Percentiles rank a stretch among this genome's conserved stretches.
phyloP scores from a whole-genome alignment of 257 asterid species.

The Primulina tabacum region DNA sequence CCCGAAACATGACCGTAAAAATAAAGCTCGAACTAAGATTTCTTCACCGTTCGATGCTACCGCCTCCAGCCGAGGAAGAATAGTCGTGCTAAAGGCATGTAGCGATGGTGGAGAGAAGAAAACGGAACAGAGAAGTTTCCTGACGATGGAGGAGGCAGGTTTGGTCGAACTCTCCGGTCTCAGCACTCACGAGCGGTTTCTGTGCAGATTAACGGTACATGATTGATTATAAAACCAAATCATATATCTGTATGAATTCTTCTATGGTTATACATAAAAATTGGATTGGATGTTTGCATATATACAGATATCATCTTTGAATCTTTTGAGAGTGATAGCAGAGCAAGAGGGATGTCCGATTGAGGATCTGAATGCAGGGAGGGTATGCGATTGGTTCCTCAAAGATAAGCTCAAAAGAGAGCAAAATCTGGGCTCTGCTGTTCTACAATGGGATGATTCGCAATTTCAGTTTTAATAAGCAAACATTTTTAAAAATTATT shows the following conservation, averaged over 20 bases:
- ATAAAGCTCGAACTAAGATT: not conserved
- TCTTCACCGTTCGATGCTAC: not conserved
- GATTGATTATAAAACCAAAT: no score
- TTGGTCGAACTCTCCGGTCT: constrained; percentile 81
- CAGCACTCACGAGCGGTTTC: constrained; percentile 71
- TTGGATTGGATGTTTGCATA: no score
- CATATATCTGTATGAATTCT: no score
- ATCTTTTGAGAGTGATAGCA: constrained; percentile 59
- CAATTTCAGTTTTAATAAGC: constrained; percentile 35
- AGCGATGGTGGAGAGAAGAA: constrained; percentile 31
- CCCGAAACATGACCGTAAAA: not conserved
- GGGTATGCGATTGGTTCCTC: constrained; percentile 78
- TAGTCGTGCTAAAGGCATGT: constrained; percentile 18
- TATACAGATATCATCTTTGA: constrained; percentile 72
- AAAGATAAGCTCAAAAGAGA: constrained; percentile 75
- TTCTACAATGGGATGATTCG: constrained; percentile 78
- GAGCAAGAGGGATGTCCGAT: constrained; percentile 80
- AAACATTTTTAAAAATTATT: not conserved
- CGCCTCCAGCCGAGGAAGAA: constrained; percentile 11
- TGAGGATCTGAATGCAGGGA: constrained; percentile 81
- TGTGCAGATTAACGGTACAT: constrained; percentile 77
- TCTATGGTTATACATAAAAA: no score
- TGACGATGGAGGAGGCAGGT: constrained; percentile 78
- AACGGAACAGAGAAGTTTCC: constrained; percentile 42
- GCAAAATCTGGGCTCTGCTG: constrained; percentile 65